Evolutionary conservation across 768 basidiomycete species (phyloP), one percentile per base, ranked within the genome.

Genomic region (Agaricus blazei): DNA sequence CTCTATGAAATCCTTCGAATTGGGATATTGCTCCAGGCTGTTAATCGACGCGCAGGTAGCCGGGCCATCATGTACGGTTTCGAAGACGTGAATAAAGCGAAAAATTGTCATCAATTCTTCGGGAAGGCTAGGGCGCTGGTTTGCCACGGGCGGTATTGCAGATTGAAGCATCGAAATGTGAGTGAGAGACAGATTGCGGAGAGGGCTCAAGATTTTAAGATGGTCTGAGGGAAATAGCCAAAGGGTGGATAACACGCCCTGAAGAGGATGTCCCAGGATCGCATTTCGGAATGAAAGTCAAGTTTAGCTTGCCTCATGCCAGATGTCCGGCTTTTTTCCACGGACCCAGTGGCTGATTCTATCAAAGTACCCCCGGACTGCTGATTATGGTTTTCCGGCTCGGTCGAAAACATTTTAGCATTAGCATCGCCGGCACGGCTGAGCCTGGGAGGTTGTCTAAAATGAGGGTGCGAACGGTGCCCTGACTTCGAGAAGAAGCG

Each of bases 271-370:
- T 34, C 34, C 41, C 51, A 52, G 51, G 41, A 52, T 43, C 40
- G 51, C 27, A 52, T 43, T 52, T 43, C 41, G 23, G 51, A 31
- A 28, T 42, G 42, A 42, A 23, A 29, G 41, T 52, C 51, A 31
- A 52, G 51, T 42, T 52, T 52, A 52, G 51, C 14, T 50, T 31
- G 51, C 51, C 41, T 52, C 41, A 28, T 19, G 31, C 51, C 51
- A 19, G 27, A 52, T 41, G 51, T 41, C 51, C 41, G 29, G 27
- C 41, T 52, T 52, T 52, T 52, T 52, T 43, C 51, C 40, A 42
- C 41, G 51, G 38, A 48, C 15, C 46, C 41, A 40, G 31, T 48
- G 5, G 19, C 28, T 24, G 42, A 29, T 52, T 51, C 51, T 43
- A 52, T 42, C 41, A 43, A 51, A 28, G 27, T 29, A 41, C 24